Percentiles rank a stretch among this genome's conserved stretches.
These are phyloP conservation scores for Zygosaccharomyces sapae DNA, from an alignment of 1,139 yeast genomes.

Conservation along the genomic window DNA sequence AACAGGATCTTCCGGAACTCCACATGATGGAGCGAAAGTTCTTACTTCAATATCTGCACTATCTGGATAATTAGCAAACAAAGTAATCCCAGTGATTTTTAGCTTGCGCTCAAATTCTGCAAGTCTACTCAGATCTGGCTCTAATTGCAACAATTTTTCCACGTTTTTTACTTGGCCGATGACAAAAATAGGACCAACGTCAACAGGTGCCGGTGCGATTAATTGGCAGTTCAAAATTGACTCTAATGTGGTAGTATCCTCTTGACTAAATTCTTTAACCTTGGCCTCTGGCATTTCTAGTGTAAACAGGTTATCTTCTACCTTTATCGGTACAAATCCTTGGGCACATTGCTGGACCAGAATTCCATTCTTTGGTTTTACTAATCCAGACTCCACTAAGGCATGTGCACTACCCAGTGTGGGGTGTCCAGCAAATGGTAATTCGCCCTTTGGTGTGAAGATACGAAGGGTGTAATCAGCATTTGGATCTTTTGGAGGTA, in stretches of 20 bases:
- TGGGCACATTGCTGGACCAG: slow-evolving; percentile 44
- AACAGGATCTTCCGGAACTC: slow-evolving; percentile 47
- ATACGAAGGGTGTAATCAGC: slow-evolving; percentile 49
- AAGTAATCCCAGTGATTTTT: slow-evolving; percentile 37
- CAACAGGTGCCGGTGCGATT: slow-evolving; percentile 27
- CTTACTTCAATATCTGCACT: slow-evolving; percentile 35
- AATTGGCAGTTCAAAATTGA: slow-evolving; percentile 27
- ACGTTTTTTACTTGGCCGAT: slow-evolving; percentile 37
- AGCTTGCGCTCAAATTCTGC: slow-evolving; percentile 20
- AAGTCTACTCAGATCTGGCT: slow-evolving; percentile 36
- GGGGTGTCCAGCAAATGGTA: slow-evolving; percentile 62
- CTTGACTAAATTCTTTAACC: slow-evolving; percentile 24
- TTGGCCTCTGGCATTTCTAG: slow-evolving; percentile 27
- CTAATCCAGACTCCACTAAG: slow-evolving; percentile 35
- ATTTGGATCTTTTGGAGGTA: slow-evolving; percentile 37
- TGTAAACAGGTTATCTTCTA: slow-evolving; percentile 15
- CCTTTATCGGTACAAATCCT: slow-evolving; percentile 41
- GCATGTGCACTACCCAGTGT: slow-evolving; percentile 51
- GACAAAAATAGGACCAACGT: slow-evolving; percentile 46
- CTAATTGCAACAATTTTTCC: slow-evolving; percentile 34
- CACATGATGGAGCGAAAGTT: slow-evolving; percentile 41
- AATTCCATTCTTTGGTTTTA: slow-evolving; percentile 30
- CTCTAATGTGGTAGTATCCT: slow-evolving; percentile 23
- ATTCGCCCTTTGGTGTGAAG: slow-evolving; percentile 44
- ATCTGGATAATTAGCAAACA: slow-evolving; percentile 38